These are phyloP conservation scores for Phalaenopsis hybrid DNA, from an alignment of 116 monocot species.

Conservation along the genomic window DNA sequence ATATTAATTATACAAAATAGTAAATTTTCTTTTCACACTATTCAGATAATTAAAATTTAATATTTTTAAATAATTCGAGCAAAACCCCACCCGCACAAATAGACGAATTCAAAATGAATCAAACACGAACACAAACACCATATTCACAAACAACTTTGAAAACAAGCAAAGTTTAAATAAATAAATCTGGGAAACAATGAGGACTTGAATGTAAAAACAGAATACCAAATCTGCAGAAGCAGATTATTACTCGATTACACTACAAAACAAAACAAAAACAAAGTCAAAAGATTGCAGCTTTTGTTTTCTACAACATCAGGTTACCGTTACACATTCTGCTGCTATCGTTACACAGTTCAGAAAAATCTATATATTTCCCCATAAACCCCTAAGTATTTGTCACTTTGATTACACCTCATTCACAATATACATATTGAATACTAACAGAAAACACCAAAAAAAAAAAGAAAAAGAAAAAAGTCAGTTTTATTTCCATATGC, in stretches of 20 bases:
- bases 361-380: not conserved
- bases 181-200: too few species aligned
- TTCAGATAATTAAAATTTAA: too few species aligned
- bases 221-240: not conserved
- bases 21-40: too few species aligned
- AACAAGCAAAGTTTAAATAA: too few species aligned
- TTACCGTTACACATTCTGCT: not conserved
- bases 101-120: too few species aligned
- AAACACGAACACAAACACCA: too few species aligned
- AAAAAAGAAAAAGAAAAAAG: not conserved
- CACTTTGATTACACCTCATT: conserved; percentile 3
- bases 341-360: conserved; percentile 5
- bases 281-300: not conserved
- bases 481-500: not conserved
- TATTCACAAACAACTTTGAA: too few species aligned
- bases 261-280: not conserved
- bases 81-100: too few species aligned
- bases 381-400: not conserved
- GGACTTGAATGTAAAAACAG: too few species aligned
- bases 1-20: too few species aligned
- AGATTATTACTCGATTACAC: not conserved
- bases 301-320: not conserved
- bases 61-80: too few species aligned
- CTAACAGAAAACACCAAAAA: not conserved
- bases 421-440: not conserved